phyloP scores from a whole-genome alignment of 345 rosid species.

The Gossypium longicalyx region DNA sequence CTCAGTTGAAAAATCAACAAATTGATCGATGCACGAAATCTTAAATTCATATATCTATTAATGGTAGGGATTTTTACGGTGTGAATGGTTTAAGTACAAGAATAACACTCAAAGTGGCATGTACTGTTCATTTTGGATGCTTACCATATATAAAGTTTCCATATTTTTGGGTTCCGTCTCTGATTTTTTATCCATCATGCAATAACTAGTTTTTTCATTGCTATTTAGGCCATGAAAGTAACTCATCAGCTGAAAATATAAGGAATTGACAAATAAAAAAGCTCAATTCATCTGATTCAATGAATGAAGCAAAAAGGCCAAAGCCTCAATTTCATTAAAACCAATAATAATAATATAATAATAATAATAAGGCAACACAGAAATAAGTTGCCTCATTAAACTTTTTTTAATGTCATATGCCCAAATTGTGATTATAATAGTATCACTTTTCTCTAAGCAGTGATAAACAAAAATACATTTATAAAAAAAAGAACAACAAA shows the following conservation, averaged over 20 bases:
- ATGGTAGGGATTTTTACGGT: too few species aligned
- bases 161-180: neutral
- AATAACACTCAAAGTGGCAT: too few species aligned
- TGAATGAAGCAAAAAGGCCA: neutral
- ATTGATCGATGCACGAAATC: too few species aligned
- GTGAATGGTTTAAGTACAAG: too few species aligned
- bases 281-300: neutral
- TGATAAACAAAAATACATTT: constrained; percentile 9
- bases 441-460: constrained; percentile 7
- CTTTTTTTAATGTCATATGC: neutral
- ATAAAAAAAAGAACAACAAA: neutral
- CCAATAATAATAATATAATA: neutral
- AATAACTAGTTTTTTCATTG: neutral
- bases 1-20: too few species aligned
- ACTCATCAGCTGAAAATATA: neutral
- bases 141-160: neutral
- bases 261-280: neutral
- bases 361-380: neutral
- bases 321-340: constrained; percentile 1
- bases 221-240: neutral
- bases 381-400: neutral
- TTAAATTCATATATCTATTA: too few species aligned
- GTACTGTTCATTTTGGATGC: constrained; percentile 38
- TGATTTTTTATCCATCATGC: neutral
- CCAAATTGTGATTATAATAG: neutral